Conservation (phyloP, 495 filamentous ascomycete species). For the Penicillium lagena region DNA sequence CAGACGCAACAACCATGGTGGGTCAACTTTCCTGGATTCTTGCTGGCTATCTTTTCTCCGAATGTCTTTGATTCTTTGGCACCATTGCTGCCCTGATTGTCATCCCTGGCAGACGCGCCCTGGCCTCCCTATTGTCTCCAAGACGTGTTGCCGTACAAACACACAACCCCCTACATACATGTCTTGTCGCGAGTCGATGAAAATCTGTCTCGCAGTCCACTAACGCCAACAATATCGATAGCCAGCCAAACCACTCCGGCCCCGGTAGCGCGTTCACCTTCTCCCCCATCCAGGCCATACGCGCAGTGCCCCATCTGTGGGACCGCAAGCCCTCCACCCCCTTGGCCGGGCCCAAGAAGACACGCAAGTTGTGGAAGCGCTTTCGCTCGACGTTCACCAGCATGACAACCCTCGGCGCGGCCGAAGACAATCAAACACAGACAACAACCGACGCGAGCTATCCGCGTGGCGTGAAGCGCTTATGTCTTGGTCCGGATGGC, state of each 20-base stretch:
- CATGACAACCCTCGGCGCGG: constrained; percentile 12
- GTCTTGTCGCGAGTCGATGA: neutral
- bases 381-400: constrained; percentile 34
- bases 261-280: constrained; percentile 28
- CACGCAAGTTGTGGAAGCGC: constrained; percentile 49
- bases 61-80: neutral
- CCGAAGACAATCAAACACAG: too few relatives aligned
- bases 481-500: constrained; percentile 22
- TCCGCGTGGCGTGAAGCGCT: constrained; percentile 41
- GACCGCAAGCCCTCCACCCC: constrained; percentile 52
- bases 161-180: too few relatives aligned
- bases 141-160: too few relatives aligned
- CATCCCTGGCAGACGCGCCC: too few relatives aligned
- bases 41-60: neutral
- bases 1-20: constrained; percentile 10
- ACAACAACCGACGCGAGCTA: neutral
- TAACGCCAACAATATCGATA: constrained; percentile 7
- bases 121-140: too few relatives aligned
- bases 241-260: constrained; percentile 4
- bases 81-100: too few relatives aligned
- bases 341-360: constrained; percentile 32
- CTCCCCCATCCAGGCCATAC: constrained; percentile 27
- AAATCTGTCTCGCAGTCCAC: neutral
- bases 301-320: constrained; percentile 39
- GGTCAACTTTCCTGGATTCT: constrained; percentile 1